Evolutionary conservation across 2,329 filamentous ascomycete species (phyloP).

Genomic region (Magnaporthales sp.): DNA sequence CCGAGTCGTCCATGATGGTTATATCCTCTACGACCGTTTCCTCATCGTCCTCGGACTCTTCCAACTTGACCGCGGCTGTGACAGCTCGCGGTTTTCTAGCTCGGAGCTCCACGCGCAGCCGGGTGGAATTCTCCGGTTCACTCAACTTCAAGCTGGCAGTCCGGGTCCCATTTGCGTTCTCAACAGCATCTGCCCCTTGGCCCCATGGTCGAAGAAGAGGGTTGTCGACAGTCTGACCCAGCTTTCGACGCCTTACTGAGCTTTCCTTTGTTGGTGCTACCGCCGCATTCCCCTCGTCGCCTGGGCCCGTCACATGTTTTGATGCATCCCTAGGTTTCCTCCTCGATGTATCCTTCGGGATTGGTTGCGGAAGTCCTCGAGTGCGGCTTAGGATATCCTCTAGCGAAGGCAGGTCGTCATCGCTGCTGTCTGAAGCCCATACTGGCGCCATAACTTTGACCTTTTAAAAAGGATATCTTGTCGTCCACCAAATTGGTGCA

Average conservation of each 20-base stretch:
- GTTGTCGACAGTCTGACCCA: constrained; percentile 13
- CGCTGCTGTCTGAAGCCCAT: constrained; percentile 1
- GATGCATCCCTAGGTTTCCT: neutral
- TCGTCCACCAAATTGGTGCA: neutral
- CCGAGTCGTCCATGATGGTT: constrained; percentile 10
- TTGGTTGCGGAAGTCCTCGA: neutral
- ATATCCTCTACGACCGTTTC: constrained; percentile 26
- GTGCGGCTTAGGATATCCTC: neutral
- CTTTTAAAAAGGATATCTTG: neutral
- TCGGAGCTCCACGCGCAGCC: constrained; percentile 11
- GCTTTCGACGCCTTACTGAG: constrained; percentile 14
- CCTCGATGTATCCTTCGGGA: neutral
- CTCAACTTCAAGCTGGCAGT: neutral
- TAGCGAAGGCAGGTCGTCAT: constrained; percentile 4
- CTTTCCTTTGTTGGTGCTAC: constrained; percentile 7
- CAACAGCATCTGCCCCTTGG: constrained; percentile 1
- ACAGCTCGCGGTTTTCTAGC: constrained; percentile 9
- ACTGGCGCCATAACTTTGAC: neutral
- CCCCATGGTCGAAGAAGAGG: constrained; percentile 15
- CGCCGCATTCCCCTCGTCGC: neutral
- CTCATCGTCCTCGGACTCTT: constrained; percentile 77
- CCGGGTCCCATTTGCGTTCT: neutral
- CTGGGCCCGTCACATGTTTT: neutral
- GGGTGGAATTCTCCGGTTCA: neutral
- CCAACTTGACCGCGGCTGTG: constrained; percentile 14